Evolutionary conservation across 2,329 filamentous ascomycete species (phyloP), one percentile per base, ranked within the genome.

Genomic region (Aspergillus japonicus): DNA sequence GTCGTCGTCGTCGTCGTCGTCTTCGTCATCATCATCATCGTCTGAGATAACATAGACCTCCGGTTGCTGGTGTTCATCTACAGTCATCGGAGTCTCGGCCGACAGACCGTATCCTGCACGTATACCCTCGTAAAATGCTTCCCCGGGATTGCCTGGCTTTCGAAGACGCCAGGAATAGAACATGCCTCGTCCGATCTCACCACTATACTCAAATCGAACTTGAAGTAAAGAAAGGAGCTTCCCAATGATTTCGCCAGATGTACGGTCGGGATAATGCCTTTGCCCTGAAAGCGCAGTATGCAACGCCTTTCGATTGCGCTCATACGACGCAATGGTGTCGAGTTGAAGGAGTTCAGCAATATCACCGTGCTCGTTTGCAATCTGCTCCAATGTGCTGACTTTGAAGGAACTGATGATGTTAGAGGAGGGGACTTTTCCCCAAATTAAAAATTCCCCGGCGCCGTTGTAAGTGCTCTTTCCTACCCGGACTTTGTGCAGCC

Each of bases 391-490:
- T 0, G 57, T 53, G 0, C 58, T 61, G 0, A 73, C 65, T 2
- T 68, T 63, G 14, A 77, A 70, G 0, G 68, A 66, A 11, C 63
- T 64, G 7, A 73, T 52, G 8, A 78, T 74, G 2, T 73, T 71
- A 2, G 62, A 21, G 0, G 59, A 24, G 0, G 68, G 62, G 0
- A 77, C 63, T 1, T 58, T 54, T 0, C 72, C 70, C 76, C 76
- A 78, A 1, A 77, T 59, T 0, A 75, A 57, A 44, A 67, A 77
- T 21, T 78, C 76, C 0, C 69, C 71, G 0, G 50, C 42, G 0
- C 72, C 73, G 8, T 44, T 47, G n/a, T 74, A 76, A 0, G 61
- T 66, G 8, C 58, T 35, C 5, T 16, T 35, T 35, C 5, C 55
- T 53, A 71, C 70, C 0, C 47, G 57, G 0, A 61, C 6, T 0